Evolutionary conservation across 371 early-diverging fungal genomes (phyloP).

Genomic region (Rhizopus arrhizus): DNA sequence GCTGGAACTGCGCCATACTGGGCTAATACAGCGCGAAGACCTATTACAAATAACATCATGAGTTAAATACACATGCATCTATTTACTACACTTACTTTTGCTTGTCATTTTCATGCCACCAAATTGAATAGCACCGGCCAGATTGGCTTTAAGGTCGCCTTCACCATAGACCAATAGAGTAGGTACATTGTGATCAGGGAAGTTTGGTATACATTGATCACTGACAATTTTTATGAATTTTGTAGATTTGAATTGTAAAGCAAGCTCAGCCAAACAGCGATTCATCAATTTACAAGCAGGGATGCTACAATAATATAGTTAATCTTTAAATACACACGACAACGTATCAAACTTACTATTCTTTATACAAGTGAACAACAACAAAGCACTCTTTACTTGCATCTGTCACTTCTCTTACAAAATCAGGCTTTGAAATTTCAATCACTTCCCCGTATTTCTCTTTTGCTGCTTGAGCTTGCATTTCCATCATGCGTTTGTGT

Average conservation of each 20-base stretch:
- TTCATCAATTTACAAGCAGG: conserved; percentile 84
- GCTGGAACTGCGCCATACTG: conserved; percentile 48
- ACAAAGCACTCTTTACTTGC: conserved; percentile 81
- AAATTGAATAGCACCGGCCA: conserved; percentile 78
- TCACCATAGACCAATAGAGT: conserved; percentile 87
- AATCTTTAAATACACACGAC: not conserved
- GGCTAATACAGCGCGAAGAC: conserved; percentile 43
- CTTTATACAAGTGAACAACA: conserved; percentile 78
- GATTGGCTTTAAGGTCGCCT: conserved; percentile 82
- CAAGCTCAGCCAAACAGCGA: conserved; percentile 75
- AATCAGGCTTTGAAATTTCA: conserved; percentile 93
- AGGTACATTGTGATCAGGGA: conserved; percentile 91
- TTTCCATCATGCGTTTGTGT: conserved; percentile 77
- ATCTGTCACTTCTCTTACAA: conserved; percentile 85
- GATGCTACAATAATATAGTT: conserved; percentile 41
- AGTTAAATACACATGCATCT: not conserved
- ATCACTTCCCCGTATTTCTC: conserved; percentile 80
- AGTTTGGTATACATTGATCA: conserved; percentile 91
- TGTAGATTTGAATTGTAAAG: conserved; percentile 77
- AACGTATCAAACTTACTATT: conserved; percentile 49
- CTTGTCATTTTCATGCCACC: conserved; percentile 82
- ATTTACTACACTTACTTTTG: conserved; percentile 51
- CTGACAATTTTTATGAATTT: conserved; percentile 93
- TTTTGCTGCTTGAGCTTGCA: conserved; percentile 61
- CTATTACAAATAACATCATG: conserved; percentile 9